Conservation (phyloP, 2,329 filamentous ascomycete species). For the Curvularia sp. region DNA sequence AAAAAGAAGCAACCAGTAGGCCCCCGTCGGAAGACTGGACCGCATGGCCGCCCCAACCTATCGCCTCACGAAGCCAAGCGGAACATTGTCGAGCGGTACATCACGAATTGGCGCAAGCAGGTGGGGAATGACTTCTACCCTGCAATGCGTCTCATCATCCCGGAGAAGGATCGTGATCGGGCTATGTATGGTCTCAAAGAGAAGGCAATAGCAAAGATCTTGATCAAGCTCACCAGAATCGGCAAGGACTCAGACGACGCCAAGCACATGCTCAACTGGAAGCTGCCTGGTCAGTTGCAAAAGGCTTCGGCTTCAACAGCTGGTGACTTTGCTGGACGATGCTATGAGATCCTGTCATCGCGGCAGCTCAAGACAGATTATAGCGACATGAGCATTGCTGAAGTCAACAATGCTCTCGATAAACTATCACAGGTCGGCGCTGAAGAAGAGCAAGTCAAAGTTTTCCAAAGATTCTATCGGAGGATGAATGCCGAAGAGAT, state of each 20-base stretch:
- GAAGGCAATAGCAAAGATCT: constrained; percentile 83
- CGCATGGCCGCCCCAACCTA: constrained; percentile 64
- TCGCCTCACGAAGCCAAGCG: constrained; percentile 80
- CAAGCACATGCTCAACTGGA: constrained; percentile 88
- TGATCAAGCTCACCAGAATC: constrained; percentile 94
- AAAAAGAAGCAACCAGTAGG: constrained; percentile 69
- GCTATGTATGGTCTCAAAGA: constrained; percentile 96
- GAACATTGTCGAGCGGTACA: constrained; percentile 84
- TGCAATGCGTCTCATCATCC: constrained; percentile 86
- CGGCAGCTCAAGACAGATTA: constrained; percentile 75
- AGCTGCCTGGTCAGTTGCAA: constrained; percentile 72
- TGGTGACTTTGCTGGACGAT: constrained; percentile 91
- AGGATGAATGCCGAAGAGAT: constrained; percentile 93
- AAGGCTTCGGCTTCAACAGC: constrained; percentile 62
- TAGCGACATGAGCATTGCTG: constrained; percentile 82
- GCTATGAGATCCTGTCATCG: constrained; percentile 85
- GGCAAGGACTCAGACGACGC: constrained; percentile 90
- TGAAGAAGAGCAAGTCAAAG: constrained; percentile 82
- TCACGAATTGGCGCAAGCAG: constrained; percentile 83
- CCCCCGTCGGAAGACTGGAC: constrained; percentile 65
- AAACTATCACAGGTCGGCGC: constrained; percentile 75
- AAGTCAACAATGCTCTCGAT: constrained; percentile 88
- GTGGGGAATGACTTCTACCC: constrained; percentile 95
- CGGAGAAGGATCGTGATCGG: constrained; percentile 90
- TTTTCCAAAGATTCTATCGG: constrained; percentile 84